A percentile compares a stretch with the other conserved stretches of the same genome.
phyloP scores from a whole-genome alignment of 176 grass and related monocot species.

The Luzula sylvatica region DNA sequence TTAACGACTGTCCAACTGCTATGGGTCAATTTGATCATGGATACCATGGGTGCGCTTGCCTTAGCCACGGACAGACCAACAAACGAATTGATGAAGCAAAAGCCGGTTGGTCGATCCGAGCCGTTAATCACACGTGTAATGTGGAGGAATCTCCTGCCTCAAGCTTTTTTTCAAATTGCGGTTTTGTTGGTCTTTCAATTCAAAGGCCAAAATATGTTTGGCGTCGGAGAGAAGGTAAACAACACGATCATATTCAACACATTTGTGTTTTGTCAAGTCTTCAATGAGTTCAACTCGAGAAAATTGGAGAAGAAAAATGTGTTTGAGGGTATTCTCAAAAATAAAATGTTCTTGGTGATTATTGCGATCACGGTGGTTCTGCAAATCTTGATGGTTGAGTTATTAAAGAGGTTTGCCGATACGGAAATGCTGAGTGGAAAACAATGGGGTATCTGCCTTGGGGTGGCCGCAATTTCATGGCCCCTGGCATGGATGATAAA shows the following conservation, averaged over 20 bases:
- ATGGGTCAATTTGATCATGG: constrained; percentile 89
- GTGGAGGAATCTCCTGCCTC: constrained; percentile 65
- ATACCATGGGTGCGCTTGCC: constrained; percentile 71
- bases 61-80: constrained; percentile 49
- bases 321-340: constrained; percentile 49
- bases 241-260: constrained; percentile 85
- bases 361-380: constrained; percentile 39
- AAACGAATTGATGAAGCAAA: constrained; percentile 38
- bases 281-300: constrained; percentile 88
- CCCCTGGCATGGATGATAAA: constrained; percentile 66
- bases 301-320: constrained; percentile 71
- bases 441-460: constrained; percentile 62
- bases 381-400: constrained; percentile 85
- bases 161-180: constrained; percentile 50
- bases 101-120: constrained; percentile 41
- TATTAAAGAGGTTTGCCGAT: constrained; percentile 60
- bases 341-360: constrained; percentile 69
- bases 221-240: constrained; percentile 31
- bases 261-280: constrained; percentile 86
- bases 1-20: constrained; percentile 59
- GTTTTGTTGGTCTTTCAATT: constrained; percentile 53
- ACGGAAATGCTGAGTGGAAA: constrained; percentile 49
- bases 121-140: constrained; percentile 82
- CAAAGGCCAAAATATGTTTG: constrained; percentile 23
- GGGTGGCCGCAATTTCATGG: constrained; percentile 69